Base-by-base conservation (phyloP, 352 stramenopile genomes). In the Albugo candida region DNA sequence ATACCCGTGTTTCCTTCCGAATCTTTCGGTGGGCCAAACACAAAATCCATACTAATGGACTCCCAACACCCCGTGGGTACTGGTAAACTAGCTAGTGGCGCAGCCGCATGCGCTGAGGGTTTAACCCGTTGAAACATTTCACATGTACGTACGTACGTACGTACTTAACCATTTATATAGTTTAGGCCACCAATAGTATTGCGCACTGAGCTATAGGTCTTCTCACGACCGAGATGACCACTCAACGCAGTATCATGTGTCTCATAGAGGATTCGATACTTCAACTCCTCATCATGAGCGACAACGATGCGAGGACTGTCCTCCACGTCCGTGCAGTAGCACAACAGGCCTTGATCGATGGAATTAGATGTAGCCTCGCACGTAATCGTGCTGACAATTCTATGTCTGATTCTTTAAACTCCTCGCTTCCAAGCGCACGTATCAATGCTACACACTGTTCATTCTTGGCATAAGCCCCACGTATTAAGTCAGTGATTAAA, bases 11-110 rank as follows among this genome's bases (percentile, higher is more conserved):
- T 24, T 13, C 40, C 35, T 13, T 2, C 18, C 13, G 5, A 5
- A 13, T 52, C 47, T 10, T 13, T 38, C 13, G 47, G 35, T 14
- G 47, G 1, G 1, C 35, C 47, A 27, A 52, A 47, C 12, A 52
- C 34, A 24, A 52, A 52, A 21, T 52, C 47, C 35, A 47, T 52
- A n/a, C n/a, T n/a, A n/a, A n/a, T n/a, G 35, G 24, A 52, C 8
- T 18, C 18, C 45, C 45, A 49, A 49, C 0, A 41, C 21, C 36
- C 16, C 8, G 45, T 49, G 34, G 45, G 45, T 11, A 41, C 38
- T 17, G 19, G 45, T 14, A 47, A 19, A 19, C 6, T 8, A 4
- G 8, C 3, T 16, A 49, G 19, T n/a, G 45, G 45, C 5, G 19
- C 27, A 3, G 2, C 21, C 8, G 14, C 21, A 19, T 14, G 1